Conservation (phyloP, 1,284 basidiomycete species). For the Sanguinoderma infundibulare region DNA sequence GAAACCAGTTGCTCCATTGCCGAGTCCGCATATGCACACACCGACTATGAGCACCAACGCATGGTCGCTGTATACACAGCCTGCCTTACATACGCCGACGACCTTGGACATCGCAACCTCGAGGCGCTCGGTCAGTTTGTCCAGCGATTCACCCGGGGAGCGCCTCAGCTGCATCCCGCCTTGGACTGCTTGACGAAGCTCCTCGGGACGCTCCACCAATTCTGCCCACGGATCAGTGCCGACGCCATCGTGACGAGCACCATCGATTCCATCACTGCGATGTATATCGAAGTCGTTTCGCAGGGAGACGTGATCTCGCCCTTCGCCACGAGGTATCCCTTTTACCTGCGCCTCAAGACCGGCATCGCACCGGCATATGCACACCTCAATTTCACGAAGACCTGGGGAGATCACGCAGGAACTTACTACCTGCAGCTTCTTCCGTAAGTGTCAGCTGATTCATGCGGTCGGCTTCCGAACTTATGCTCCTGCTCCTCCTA, state of each 20-base stretch:
- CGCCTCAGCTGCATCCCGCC: constrained; percentile 9
- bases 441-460: constrained; percentile 10
- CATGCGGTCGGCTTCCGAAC: too few relatives aligned
- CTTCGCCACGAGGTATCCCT: constrained; percentile 18
- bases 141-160: constrained; percentile 10
- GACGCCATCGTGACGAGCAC: constrained; percentile 21
- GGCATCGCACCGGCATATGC: constrained; percentile 21
- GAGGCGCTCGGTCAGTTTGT: constrained; percentile 14
- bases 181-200: constrained; percentile 13
- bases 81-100: constrained; percentile 17
- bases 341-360: constrained; percentile 16
- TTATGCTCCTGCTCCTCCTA: background rate
- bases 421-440: constrained; percentile 18
- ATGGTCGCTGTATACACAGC: constrained; percentile 19
- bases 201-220: constrained; percentile 13
- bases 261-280: constrained; percentile 18
- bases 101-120: constrained; percentile 17
- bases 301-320: constrained; percentile 11
- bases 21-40: constrained; percentile 20
- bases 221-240: constrained; percentile 18
- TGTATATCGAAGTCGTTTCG: constrained; percentile 18
- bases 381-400: constrained; percentile 18
- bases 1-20: constrained; percentile 15
- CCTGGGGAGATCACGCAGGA: constrained; percentile 13
- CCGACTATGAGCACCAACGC: constrained; percentile 15